A percentile compares a stretch with the other conserved stretches of the same genome.
Evolutionary conservation across 768 basidiomycete genomes (phyloP).

Genomic region (Tubosaeta brunneosetosa): DNA sequence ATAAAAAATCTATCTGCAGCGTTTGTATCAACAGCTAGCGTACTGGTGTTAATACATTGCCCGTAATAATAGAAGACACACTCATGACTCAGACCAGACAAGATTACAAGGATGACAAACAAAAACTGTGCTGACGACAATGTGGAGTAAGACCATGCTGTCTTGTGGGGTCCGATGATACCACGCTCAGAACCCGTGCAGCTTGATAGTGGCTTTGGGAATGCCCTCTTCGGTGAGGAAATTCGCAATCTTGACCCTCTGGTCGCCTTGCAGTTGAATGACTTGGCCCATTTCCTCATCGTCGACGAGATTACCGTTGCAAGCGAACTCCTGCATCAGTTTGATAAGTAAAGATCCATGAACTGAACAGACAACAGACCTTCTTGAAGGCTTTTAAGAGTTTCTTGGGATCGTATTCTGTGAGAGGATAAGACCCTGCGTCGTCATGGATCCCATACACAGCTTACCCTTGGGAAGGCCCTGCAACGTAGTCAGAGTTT

Average conservation of each 20-base stretch:
- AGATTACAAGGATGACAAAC: constrained; percentile 17
- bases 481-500: constrained; percentile 96
- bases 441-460: constrained; percentile 4
- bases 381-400: constrained; percentile 99
- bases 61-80: constrained; percentile 14
- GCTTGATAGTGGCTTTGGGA: constrained; percentile 71
- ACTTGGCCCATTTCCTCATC: constrained; percentile 96
- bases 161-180: neutral
- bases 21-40: constrained; percentile 22
- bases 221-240: constrained; percentile 87
- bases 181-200: constrained; percentile 74
- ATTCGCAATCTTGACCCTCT: constrained; percentile 81
- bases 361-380: constrained; percentile 37
- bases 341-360: constrained; percentile 7
- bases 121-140: constrained; percentile 10
- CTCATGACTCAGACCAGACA: constrained; percentile 15
- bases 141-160: neutral
- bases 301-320: constrained; percentile 95
- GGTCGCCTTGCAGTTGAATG: constrained; percentile 98
- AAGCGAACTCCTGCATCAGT: constrained; percentile 80
- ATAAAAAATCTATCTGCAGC: constrained; percentile 21
- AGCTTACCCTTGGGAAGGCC: constrained; percentile 81
- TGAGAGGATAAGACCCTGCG: constrained; percentile 11
- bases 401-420: constrained; percentile 97
- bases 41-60: constrained; percentile 26